Conservation (phyloP, 1,284 basidiomycete genomes). For the Fomitopsis palustris region DNA sequence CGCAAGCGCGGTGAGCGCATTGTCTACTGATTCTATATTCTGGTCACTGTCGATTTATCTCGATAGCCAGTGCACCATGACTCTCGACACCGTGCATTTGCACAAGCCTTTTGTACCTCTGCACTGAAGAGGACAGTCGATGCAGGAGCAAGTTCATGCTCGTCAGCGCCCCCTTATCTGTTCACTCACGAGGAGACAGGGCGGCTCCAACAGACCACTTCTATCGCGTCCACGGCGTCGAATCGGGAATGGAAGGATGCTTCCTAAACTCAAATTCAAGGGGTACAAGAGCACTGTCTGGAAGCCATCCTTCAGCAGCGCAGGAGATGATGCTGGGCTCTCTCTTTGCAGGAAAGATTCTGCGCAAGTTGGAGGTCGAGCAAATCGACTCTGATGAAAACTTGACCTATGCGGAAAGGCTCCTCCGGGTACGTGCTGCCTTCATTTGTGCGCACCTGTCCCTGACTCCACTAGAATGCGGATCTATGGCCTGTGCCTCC, state of each 20-base stretch:
- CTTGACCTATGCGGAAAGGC: conserved; percentile 24
- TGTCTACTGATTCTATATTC: too few relatives aligned
- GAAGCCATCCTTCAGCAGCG: neutral
- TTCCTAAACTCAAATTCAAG: neutral
- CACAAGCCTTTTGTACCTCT: too few relatives aligned
- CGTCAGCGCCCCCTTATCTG: neutral
- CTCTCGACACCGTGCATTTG: too few relatives aligned
- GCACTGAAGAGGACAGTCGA: too few relatives aligned
- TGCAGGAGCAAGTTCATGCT: too few relatives aligned
- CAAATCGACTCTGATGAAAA: neutral
- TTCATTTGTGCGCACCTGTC: neutral
- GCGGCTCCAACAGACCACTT: neutral
- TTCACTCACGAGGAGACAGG: neutral
- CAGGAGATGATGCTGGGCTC: neutral
- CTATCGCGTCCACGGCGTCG: neutral
- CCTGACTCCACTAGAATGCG: conserved; percentile 45
- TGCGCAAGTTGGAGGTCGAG: neutral
- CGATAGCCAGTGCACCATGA: too few relatives aligned
- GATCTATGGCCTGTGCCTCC: conserved; percentile 59
- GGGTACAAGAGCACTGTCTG: neutral
- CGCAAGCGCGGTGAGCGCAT: too few relatives aligned
- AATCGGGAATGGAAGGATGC: neutral
- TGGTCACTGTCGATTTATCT: too few relatives aligned
- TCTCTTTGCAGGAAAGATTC: neutral
- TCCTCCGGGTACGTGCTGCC: conserved; percentile 18